A percentile compares a stretch with the other conserved stretches of the same genome.
Conservation (phyloP, 2,329 filamentous ascomycete genomes). For the Fusarium tuaranense region DNA sequence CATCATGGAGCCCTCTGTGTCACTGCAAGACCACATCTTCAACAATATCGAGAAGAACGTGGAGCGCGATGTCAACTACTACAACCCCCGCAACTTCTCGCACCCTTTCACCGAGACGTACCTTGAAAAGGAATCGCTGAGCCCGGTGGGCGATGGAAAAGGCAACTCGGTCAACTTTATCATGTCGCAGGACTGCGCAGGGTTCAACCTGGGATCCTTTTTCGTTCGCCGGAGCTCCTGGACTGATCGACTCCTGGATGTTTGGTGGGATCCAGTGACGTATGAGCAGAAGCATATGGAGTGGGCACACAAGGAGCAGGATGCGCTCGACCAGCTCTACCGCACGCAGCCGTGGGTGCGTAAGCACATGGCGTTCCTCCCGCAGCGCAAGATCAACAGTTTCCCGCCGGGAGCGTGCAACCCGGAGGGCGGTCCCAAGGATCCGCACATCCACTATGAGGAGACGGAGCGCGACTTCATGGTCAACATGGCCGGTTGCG, state of each 20-base stretch:
- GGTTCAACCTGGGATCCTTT: slow-evolving; percentile 97
- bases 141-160: slow-evolving; percentile 81
- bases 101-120: slow-evolving; percentile 82
- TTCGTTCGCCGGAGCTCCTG: slow-evolving; percentile 87
- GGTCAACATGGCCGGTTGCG: slow-evolving; percentile 98
- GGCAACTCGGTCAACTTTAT: slow-evolving; percentile 86
- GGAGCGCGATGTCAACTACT: slow-evolving; percentile 96
- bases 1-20: slow-evolving; percentile 95
- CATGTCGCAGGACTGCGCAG: slow-evolving; percentile 91
- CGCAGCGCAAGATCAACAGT: slow-evolving; percentile 92
- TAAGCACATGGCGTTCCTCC: slow-evolving; percentile 87
- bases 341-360: slow-evolving; percentile 92
- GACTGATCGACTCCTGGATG: slow-evolving; percentile 90
- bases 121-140: slow-evolving; percentile 80
- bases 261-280: slow-evolving; percentile 98
- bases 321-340: slow-evolving; percentile 93
- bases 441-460: slow-evolving; percentile 86
- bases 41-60: slow-evolving; percentile 78
- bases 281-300: slow-evolving; percentile 99
- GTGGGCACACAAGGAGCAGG: slow-evolving; percentile 99
- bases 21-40: slow-evolving; percentile 91
- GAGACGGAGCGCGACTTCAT: slow-evolving; percentile 89
- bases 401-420: slow-evolving; percentile 93
- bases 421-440: slow-evolving; percentile 71
- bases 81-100: slow-evolving; percentile 93